phyloP scores from a whole-genome alignment of 306 rosid genomes.

The Begonia peltatifolia region DNA sequence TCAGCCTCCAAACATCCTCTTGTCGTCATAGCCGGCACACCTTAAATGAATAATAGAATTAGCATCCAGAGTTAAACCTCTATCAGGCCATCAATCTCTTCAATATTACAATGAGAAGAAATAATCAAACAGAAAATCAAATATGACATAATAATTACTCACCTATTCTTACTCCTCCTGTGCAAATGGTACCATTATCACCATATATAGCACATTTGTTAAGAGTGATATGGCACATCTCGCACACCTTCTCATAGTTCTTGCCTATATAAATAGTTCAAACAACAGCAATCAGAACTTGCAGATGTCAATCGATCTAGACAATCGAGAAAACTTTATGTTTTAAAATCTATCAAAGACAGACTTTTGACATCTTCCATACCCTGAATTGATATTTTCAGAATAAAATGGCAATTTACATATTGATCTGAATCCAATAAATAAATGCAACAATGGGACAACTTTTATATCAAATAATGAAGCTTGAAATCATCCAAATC shows the following conservation, averaged over 20 bases:
- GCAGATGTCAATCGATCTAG: not conserved
- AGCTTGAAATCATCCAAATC: too few relatives aligned
- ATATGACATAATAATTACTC: constrained; percentile 9
- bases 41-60: constrained; percentile 18
- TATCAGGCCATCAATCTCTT: not conserved
- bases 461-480: too few relatives aligned
- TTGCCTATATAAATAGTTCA: constrained; percentile 37
- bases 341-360: too few relatives aligned
- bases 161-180: constrained; percentile 80
- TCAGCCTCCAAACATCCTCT: constrained; percentile 75
- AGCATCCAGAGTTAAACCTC: not conserved
- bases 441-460: not conserved
- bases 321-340: not conserved
- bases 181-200: constrained; percentile 54
- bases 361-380: too few relatives aligned
- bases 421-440: too few relatives aligned
- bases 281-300: not conserved
- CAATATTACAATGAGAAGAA: too few relatives aligned
- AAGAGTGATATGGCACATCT: constrained; percentile 63
- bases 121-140: too few relatives aligned
- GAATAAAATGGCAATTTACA: too few relatives aligned
- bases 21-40: constrained; percentile 89
- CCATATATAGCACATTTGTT: constrained; percentile 57
- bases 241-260: constrained; percentile 69
- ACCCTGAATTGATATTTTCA: too few relatives aligned